phyloP scores from a whole-genome alignment of 305 asterid genomes.

The Petunia hybrid region DNA sequence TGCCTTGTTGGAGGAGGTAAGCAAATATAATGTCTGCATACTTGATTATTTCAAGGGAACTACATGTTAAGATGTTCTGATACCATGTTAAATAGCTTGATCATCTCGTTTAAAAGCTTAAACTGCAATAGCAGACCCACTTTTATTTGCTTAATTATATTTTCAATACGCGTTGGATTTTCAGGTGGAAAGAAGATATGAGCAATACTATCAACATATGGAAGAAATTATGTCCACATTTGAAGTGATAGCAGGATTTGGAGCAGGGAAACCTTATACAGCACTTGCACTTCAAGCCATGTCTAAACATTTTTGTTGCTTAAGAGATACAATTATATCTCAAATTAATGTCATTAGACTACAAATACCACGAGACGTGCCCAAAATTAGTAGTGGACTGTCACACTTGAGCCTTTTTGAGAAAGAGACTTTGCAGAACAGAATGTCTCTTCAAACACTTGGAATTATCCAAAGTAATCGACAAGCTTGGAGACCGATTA shows the following conservation, averaged over 20 bases:
- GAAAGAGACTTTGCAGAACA: conserved; percentile 48
- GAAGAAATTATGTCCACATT: conserved; percentile 71
- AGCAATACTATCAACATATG: conserved; percentile 66
- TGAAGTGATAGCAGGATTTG: conserved; percentile 74
- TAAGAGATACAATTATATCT: conserved; percentile 63
- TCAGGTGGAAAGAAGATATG: conserved; percentile 88
- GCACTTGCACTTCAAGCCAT: conserved; percentile 87
- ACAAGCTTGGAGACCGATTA: conserved; percentile 82
- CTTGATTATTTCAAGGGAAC: background rate
- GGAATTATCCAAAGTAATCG: conserved; percentile 59
- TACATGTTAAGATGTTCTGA: no score
- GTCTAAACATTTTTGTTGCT: conserved; percentile 80
- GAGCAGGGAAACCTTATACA: conserved; percentile 79
- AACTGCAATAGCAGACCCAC: background rate
- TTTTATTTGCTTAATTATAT: background rate
- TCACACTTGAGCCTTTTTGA: conserved; percentile 69
- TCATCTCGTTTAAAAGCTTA: background rate
- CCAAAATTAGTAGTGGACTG: conserved; percentile 66
- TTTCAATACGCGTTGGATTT: background rate
- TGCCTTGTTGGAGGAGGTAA: conserved; percentile 75
- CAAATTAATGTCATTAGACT: conserved; percentile 61
- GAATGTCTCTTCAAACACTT: conserved; percentile 66
- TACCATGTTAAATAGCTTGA: background rate
- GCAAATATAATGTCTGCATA: background rate
- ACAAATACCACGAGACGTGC: conserved; percentile 57